Percentiles rank a stretch among this genome's conserved stretches.
These are phyloP conservation scores for Diaporthe vaccinii DNA, from an alignment of 2,329 filamentous ascomycete species.

Conservation along the genomic window DNA sequence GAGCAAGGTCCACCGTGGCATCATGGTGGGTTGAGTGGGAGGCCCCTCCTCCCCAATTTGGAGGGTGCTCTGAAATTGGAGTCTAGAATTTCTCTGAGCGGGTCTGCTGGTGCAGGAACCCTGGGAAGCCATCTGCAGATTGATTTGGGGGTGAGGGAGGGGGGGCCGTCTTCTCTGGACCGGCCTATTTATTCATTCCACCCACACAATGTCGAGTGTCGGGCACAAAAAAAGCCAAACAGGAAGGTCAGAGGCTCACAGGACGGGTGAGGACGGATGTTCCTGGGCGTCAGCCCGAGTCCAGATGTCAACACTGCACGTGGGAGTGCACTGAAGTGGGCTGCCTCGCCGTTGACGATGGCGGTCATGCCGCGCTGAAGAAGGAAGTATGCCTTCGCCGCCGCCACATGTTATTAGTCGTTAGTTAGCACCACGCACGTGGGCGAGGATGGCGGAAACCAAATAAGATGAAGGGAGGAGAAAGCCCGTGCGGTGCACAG, in stretches of 20 bases:
- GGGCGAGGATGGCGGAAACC: constrained; percentile 1
- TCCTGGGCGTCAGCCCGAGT: neutral
- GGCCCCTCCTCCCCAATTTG: neutral
- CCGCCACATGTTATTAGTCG: neutral
- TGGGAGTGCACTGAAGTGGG: neutral
- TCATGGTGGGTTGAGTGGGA: neutral
- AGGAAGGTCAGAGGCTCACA: neutral
- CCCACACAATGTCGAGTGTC: neutral
- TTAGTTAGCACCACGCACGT: constrained; percentile 12
- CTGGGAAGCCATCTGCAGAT: constrained; percentile 2
- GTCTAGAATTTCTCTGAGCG: neutral
- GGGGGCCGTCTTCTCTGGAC: neutral
- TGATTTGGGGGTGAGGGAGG: neutral
- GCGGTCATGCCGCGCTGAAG: constrained; percentile 12
- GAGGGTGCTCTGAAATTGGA: neutral
- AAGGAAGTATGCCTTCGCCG: constrained; percentile 2
- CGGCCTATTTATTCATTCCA: neutral
- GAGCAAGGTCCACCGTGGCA: constrained; percentile 34
- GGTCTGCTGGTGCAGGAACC: neutral
- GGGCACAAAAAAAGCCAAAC: neutral
- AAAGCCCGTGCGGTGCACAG: neutral
- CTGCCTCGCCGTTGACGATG: constrained; percentile 7
- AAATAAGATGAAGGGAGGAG: constrained; percentile 4
- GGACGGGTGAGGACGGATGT: neutral
- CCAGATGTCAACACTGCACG: neutral